Percentiles rank a stretch among this genome's conserved stretches.
These are phyloP conservation scores for Calonectria multiphialidica DNA, from an alignment of 2,329 filamentous ascomycete species.

Conservation along the genomic window DNA sequence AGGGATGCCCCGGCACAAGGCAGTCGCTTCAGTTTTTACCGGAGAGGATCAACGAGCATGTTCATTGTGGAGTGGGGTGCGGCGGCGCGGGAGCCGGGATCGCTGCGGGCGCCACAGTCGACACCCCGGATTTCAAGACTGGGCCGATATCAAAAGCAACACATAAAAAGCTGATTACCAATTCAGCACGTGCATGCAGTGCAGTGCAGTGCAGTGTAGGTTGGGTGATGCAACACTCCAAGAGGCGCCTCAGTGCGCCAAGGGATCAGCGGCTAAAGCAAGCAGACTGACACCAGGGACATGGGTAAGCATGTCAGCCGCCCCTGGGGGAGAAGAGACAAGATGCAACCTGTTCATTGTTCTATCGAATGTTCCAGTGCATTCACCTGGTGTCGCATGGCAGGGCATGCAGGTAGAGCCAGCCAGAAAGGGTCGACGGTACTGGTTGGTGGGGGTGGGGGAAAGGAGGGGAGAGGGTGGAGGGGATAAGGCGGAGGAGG, in stretches of 20 bases:
- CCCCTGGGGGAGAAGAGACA: constrained; percentile 1
- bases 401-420: neutral
- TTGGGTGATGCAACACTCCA: constrained; percentile 15
- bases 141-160: constrained; percentile 30
- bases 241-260: neutral
- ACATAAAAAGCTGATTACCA: constrained; percentile 33
- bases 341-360: neutral
- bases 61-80: neutral
- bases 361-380: constrained; percentile 38
- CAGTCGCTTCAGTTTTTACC: neutral
- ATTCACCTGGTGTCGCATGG: constrained; percentile 23
- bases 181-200: constrained; percentile 23
- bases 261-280: constrained; percentile 35
- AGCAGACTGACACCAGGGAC: constrained; percentile 1
- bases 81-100: neutral
- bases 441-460: neutral
- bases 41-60: neutral
- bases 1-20: neutral
- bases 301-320: neutral
- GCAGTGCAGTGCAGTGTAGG: neutral
- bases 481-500: neutral
- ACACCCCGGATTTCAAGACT: constrained; percentile 10
- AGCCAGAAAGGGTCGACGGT: neutral
- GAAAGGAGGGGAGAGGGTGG: no score
- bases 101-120: constrained; percentile 20